These are phyloP conservation scores for Penicillium hesseltinei DNA, from an alignment of 2,329 filamentous ascomycete genomes.

Conservation along the genomic window DNA sequence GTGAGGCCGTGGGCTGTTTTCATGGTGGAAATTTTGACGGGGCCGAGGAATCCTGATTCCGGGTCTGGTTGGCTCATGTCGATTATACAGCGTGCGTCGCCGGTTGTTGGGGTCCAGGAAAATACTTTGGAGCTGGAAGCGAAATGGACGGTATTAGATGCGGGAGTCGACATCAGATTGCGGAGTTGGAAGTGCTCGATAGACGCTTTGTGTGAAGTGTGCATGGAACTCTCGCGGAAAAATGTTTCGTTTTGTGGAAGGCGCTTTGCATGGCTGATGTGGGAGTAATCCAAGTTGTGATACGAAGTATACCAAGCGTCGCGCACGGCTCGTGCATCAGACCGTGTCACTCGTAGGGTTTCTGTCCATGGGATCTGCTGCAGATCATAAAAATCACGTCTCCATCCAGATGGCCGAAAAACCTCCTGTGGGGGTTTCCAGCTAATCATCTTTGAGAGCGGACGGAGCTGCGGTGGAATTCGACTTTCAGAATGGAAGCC, in stretches of 20 bases:
- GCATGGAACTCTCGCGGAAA: slow-evolving; percentile 51
- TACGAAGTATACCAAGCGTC: slow-evolving; percentile 45
- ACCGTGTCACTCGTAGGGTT: slow-evolving; percentile 36
- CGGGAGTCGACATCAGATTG: slow-evolving; percentile 55
- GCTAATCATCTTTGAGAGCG: slow-evolving; percentile 33
- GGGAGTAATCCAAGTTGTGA: slow-evolving; percentile 37
- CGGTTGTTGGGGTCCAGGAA: slow-evolving; percentile 50
- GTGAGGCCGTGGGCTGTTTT: slow-evolving; percentile 50
- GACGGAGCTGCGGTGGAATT: slow-evolving; percentile 23
- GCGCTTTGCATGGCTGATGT: slow-evolving; percentile 23
- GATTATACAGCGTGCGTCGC: slow-evolving; percentile 44
- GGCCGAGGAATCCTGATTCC: slow-evolving; percentile 36
- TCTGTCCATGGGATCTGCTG: slow-evolving; percentile 45
- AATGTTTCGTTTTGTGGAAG: slow-evolving; percentile 45
- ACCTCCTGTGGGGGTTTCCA: slow-evolving; percentile 37
- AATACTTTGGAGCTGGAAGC: slow-evolving; percentile 49
- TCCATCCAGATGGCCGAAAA: slow-evolving; percentile 30
- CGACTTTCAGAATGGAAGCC: slow-evolving; percentile 21
- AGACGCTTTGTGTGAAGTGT: slow-evolving; percentile 50
- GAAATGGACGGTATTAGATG: slow-evolving; percentile 57
- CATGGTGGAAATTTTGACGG: slow-evolving; percentile 54
- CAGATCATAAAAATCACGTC: slow-evolving; percentile 36
- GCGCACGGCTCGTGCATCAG: slow-evolving; percentile 38
- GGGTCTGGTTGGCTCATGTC: slow-evolving; percentile 47
- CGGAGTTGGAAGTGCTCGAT: slow-evolving; percentile 60